These are phyloP conservation scores for Stereum hirsutum DNA, from an alignment of 1,284 basidiomycete genomes.

Conservation along the genomic window DNA sequence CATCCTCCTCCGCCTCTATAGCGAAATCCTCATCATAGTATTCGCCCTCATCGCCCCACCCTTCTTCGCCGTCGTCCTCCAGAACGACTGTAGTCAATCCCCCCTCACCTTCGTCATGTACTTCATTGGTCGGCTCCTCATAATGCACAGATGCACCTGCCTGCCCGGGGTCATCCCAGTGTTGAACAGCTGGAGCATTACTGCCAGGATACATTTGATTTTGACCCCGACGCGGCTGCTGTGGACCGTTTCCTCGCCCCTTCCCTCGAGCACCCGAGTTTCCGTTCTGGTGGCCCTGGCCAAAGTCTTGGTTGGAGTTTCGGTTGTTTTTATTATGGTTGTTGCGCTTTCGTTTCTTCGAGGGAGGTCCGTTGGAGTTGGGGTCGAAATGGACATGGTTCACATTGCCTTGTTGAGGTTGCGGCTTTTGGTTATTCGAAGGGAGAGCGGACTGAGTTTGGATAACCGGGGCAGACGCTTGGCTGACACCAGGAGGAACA, in stretches of 20 bases:
- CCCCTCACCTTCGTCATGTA: conserved; percentile 1
- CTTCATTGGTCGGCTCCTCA: conserved; percentile 17
- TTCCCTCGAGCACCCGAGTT: conserved; percentile 6
- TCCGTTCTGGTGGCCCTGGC: no score
- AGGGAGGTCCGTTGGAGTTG: no score
- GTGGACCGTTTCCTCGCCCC: conserved; percentile 9
- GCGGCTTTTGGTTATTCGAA: no score
- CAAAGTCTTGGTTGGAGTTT: no score
- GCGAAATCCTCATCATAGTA: conserved; percentile 11
- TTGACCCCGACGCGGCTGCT: no score
- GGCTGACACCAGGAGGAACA: no score
- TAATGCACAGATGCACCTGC: conserved; percentile 21
- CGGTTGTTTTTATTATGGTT: conserved; percentile 21
- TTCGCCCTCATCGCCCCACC: conserved; percentile 7
- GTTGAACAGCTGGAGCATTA: no score
- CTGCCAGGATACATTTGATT: no score
- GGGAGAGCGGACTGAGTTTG: no score
- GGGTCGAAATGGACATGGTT: no score
- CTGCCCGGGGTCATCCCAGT: conserved; percentile 35
- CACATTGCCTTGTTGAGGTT: no score
- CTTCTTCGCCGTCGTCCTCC: conserved; percentile 21
- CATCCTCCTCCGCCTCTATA: conserved; percentile 13
- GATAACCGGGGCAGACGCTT: no score
- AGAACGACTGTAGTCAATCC: conserved; percentile 8
- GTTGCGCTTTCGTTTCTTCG: conserved; percentile 42